Base-by-base conservation (phyloP, 2,329 filamentous ascomycete species). In the Diaporthe citriasiana region DNA sequence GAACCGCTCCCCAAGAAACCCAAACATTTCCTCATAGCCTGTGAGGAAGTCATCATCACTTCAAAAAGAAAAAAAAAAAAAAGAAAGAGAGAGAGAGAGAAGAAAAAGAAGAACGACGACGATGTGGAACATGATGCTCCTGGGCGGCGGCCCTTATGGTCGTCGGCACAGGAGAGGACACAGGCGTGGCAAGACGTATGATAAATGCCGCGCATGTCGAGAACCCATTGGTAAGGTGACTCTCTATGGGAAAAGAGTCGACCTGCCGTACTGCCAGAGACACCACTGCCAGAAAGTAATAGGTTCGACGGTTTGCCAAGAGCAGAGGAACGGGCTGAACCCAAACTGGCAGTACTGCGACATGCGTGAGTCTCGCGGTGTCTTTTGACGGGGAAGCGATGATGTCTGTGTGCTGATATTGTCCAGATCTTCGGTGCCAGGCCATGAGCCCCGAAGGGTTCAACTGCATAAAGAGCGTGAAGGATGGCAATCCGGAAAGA, bases 381-480 rank as follows among this genome's bases (percentile, higher is more conserved):
- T 60, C 38, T 19, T 47, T 4, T 45, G n/a, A 27, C 63, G 10
- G n/a, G 35, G 15, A 13, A 55, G 1, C 9, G 53, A 27, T 40
- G 8, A 27, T n/a, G 55, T 38, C 15, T 8, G 22, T 55, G 51
- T 53, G 30, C 17, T 60, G 2, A 22, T 19, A 35, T 38, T 6
- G 17, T 8, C 4, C 30, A 75, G 74, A 75, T 38, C 50, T 73
- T 57, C 69, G 70, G 45, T 74, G 73, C 40, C 40, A 66, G 76
- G 78, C 77, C 65, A 66, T 72, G 35, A 74, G 73, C 33, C 77
- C 74, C 42, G 71, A 72, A 17, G 60, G 71, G 4, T 59, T 55
- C 13, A n/a, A 75, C 72, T 80, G 79, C 59, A 69, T 38, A n/a
- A 75, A 73, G 50, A 68, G 69, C 15, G 76, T 79, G 19, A 78